Base-by-base conservation (phyloP, 768 basidiomycete genomes). In the Favolaschia claudopus region DNA sequence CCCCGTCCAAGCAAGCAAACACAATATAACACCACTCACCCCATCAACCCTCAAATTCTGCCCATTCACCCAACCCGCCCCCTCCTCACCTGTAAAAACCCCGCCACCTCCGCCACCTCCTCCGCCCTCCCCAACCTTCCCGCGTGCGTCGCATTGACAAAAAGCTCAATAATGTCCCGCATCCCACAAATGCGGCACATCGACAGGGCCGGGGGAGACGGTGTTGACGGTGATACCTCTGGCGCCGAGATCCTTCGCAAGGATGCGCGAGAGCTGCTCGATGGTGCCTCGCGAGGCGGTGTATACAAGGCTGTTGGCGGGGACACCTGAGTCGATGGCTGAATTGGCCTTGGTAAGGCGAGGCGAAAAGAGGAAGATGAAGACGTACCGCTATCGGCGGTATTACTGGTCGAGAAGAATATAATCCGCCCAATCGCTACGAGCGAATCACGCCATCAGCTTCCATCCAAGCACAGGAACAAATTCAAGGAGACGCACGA, bases 111-210 rank as follows among this genome's bases (percentile, higher is more conserved):
- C n/a, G n/a, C n/a, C n/a, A n/a, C n/a, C n/a, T n/a, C n/a, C n/a
- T n/a, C n/a, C n/a, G n/a, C n/a, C n/a, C n/a, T n/a, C n/a, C n/a
- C n/a, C n/a, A n/a, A n/a, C n/a, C n/a, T n/a, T n/a, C n/a, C n/a
- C n/a, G n/a, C n/a, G n/a, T n/a, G n/a, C n/a, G n/a, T n/a, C n/a
- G n/a, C n/a, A n/a, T n/a, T n/a, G n/a, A n/a, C n/a, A n/a, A n/a
- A n/a, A n/a, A n/a, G n/a, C n/a, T n/a, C n/a, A n/a, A n/a, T n/a
- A n/a, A n/a, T n/a, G n/a, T n/a, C n/a, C n/a, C n/a, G n/a, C n/a
- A n/a, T n/a, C n/a, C n/a, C n/a, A n/a, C n/a, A 87, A 87, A 43
- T 84, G 72, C 12, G 78, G 74, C 13, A 86, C 86, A 63, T 85
- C 85, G 29, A 81, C 79, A 3, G 85, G 82, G 0, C 85, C 84